Evolutionary conservation across 1,139 yeast species (phyloP), one percentile per base, ranked within the genome.

Genomic region (Komagataea norvegica): DNA sequence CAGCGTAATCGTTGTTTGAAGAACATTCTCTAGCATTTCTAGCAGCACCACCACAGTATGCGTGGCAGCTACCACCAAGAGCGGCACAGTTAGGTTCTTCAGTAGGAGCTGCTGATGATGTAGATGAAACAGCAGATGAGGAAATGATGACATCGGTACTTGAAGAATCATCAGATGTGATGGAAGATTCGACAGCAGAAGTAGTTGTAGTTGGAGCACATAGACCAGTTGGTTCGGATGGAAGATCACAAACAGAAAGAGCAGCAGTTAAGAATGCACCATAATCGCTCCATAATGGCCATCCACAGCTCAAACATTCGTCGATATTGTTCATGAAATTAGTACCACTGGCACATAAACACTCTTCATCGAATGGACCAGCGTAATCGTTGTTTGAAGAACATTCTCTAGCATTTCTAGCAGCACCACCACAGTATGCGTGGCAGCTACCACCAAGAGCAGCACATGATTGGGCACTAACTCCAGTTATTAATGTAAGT

Each of bases 161-260:
- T n/a, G n/a, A n/a, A n/a, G n/a, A n/a, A n/a, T n/a, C n/a, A n/a
- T n/a, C n/a, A n/a, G n/a, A n/a, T n/a, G n/a, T n/a, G n/a, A n/a
- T n/a, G n/a, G n/a, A n/a, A n/a, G n/a, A n/a, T n/a, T n/a, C n/a
- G n/a, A n/a, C 20, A 16, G 21, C 17, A 7, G 26, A 5, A 19
- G 31, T n/a, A 28, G 31, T 6, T 7, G 29, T 26, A 14, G 29
- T 26, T 13, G 28, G 10, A 30, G 26, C 21, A 7, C 11, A 14
- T 16, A 55, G 45, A 41, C 56, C 59, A 20, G 59, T 55, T 48
- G 59, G 59, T 34, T 41, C 44, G 16, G 53, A 43, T 14, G 56
- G 46, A 29, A 35, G 41, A 9, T 33, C 15, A 17, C 58, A 57
- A 20, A 40, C 48, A 42, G 42, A 48, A 24, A 54, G 43, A 26